Base-by-base conservation (phyloP, 2,329 filamentous ascomycete genomes). In the Fusarium nurragi region DNA sequence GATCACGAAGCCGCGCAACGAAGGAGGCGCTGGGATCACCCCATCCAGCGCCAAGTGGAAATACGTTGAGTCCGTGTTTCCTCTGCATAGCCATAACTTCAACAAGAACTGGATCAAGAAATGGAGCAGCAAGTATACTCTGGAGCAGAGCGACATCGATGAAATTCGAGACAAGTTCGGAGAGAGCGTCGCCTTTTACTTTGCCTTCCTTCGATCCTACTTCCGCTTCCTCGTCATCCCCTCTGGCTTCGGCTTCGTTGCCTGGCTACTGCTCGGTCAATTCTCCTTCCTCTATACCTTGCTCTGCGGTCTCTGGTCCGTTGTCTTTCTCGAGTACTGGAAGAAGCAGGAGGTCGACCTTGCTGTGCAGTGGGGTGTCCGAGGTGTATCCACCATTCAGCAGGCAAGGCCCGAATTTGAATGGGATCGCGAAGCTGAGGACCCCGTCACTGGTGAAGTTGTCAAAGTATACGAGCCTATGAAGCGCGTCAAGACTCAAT, bases 281-380 rank as follows among this genome's bases (percentile, higher is more conserved):
- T 98, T 93, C 78, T 97, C 94, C 3, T 86, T 88, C 55, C 77
- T 93, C 46, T 97, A 96, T 71, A 92, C 91, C 14, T 76, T 94
- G 2, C 83, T 90, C 40, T 94, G 90, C 73, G 90, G 88, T 30
- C 79, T 97, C n/a, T 97, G 94, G 92, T 90, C 90, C 55, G 88
- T 95, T 4, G 81, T 94, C 44, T 97, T 97, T 74, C 90, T 97
- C 54, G 94, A 98, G 75, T 97, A 91, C 77, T 98, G 94, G 94
- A 97, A 96, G 80, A 90, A 94, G 71, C 92, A 96, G 76, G 93
- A 98, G 77, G 83, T 89, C 2, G 94, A 98, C 73, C 82, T 98
- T 9, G 89, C 90, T 10, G 87, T 97, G 16, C 87, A 92, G 69
- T 98, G 94, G 94, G 91, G 91, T 14, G 93, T 97, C 4, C 88